Evolutionary conservation across 768 basidiomycete species (phyloP), one percentile per base, ranked within the genome.

Genomic region (Trametes coccinea): DNA sequence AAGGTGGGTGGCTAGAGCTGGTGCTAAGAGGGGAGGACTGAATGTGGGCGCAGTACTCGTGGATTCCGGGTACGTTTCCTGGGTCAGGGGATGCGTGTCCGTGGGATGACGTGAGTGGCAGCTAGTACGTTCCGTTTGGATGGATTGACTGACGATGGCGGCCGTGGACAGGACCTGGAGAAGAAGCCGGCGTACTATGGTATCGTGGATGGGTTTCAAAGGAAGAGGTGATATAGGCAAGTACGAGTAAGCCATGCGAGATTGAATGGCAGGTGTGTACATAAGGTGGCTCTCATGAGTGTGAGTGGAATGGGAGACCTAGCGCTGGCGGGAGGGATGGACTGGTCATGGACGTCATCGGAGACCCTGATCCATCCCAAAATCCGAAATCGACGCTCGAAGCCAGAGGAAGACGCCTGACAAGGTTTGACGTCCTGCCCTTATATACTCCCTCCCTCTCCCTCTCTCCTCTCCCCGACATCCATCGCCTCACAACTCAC

Each of bases 61-160:
- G 75, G 73, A 63, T 76, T 39, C 70, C 72, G 29, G 50, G 58
- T 5, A 71, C 68, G 3, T 69, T 74, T 64, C 60, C 70, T 43
- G 74, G 74, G 1, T 64, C 72, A 51, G 76, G 75, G 7, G 72
- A 63, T 53, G 67, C 67, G 5, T 62, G 61, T 30, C 66, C 68
- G 11, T 74, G 67, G 66, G 72, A 76, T 57, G 64, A 61, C 30
- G 70, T 72, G 48, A 60, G 69, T 62, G 5, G 22, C 5, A 7
- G 17, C n/a, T n/a, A 22, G 30, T 9, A 13, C 9, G 39, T 9
- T 1, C 22, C 1, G 49, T 10, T 30, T 11, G 29, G 29, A 14
- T 43, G 27, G 10, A 6, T 49, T 1, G 6, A 39, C 34, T 49
- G 3, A 45, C 1, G 3, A 0, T 34, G 37, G 33, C 13, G 2